Evolutionary conservation across 2,329 filamentous ascomycete species (phyloP), one percentile per base, ranked within the genome.

Genomic region (Neonectria sp.): DNA sequence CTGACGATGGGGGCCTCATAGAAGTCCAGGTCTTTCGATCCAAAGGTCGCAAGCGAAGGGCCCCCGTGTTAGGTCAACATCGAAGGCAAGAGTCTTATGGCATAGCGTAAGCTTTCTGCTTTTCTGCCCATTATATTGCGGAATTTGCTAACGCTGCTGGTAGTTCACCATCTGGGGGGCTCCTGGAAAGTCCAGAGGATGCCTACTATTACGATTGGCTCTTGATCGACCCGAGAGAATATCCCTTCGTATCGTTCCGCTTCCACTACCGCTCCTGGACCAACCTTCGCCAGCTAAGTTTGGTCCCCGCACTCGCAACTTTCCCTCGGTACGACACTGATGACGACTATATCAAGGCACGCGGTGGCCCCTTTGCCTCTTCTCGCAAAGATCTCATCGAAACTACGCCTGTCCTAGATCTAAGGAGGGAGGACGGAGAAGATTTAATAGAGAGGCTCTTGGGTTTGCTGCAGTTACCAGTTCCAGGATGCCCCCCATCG

Each of bases 191-290:
- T 21, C 86, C 87, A 3, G 80, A 88, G 70, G 81, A 86, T 51
- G 81, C 83, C 12, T 82, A 77, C 12, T 89, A 83, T 75, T 89
- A 86, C 70, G 82, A 88, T 68, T 90, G 85, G 78, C 76, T 82
- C 49, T 78, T 90, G 4, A 73, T 83, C 25, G 88, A 90, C 63
- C 76, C 86, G 0, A 86, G 82, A 60, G 84, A 89, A 49, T 79
- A 76, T 2, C 88, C 88, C 0, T 89, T 84, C 68, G 84, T 83
- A 5, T 83, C 82, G 0, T 90, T 90, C 67, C 82, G 82, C 29
- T 88, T 90, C 67, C 86, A 90, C 66, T 90, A 90, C 69, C 83
- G 88, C 33, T 87, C 85, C 7, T 85, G 82, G 83, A 79, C 82
- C 11, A 84, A 82, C 60, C 82, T 90, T 12, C 73, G 79, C 8